Percentiles rank a stretch among this genome's conserved stretches.
Evolutionary conservation across 129 eudicot genomes (phyloP).

Genomic region (Flaveria linearis): DNA sequence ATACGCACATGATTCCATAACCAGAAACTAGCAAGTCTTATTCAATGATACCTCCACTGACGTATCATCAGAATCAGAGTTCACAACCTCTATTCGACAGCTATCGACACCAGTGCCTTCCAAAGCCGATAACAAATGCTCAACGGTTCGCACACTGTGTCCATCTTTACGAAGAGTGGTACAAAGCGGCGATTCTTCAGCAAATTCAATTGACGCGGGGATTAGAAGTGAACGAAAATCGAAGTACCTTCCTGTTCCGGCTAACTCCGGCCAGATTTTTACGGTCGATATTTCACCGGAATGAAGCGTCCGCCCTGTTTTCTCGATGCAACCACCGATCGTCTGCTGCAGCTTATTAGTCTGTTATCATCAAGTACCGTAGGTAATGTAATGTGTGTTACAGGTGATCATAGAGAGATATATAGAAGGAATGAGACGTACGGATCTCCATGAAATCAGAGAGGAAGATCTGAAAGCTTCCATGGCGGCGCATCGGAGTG

Average conservation of each 20-base stretch:
- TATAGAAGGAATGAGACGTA: slow-evolving; percentile 28
- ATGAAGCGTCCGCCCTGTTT: slow-evolving; percentile 72
- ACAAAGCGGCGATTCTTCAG: slow-evolving; percentile 66
- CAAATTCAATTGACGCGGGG: slow-evolving; percentile 65
- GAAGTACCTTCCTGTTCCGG: slow-evolving; percentile 74
- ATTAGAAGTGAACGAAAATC: slow-evolving; percentile 48
- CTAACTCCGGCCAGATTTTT: slow-evolving; percentile 67
- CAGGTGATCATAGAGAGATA: background rate
- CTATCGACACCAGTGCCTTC: slow-evolving; percentile 87
- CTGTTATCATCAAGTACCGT: slow-evolving; percentile 37
- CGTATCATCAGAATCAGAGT: slow-evolving; percentile 21
- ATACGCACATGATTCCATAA: background rate
- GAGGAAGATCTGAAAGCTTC: slow-evolving; percentile 51
- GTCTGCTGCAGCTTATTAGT: slow-evolving; percentile 84
- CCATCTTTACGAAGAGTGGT: slow-evolving; percentile 68
- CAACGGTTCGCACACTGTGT: slow-evolving; percentile 60
- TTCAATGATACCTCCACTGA: slow-evolving; percentile 56
- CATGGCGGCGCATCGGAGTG: slow-evolving; percentile 38
- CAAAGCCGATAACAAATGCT: slow-evolving; percentile 92
- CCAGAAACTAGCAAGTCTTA: slow-evolving; percentile 10
- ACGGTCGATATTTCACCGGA: slow-evolving; percentile 65
- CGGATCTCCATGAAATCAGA: slow-evolving; percentile 56
- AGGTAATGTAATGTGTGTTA: background rate
- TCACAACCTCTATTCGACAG: slow-evolving; percentile 59
- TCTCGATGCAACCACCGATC: slow-evolving; percentile 54